Conservation (phyloP, 176 grass and related monocot species). For the Lolium rigidum region DNA sequence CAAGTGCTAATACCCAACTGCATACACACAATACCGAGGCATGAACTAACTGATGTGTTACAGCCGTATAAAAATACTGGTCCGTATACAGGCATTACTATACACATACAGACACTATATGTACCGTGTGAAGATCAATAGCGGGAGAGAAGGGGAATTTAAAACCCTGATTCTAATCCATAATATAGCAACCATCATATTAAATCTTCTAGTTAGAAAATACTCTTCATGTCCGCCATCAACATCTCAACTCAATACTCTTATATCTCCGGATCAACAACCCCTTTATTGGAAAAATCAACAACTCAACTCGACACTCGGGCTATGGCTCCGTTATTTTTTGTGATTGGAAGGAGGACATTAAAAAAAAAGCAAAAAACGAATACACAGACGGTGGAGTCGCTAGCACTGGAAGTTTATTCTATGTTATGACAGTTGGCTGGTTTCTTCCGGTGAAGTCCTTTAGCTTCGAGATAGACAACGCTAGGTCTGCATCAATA, state of each 20-base stretch:
- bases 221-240: background rate
- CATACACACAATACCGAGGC: too few species aligned
- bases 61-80: too few species aligned
- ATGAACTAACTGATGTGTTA: too few species aligned
- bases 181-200: background rate
- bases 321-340: background rate
- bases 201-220: too few species aligned
- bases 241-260: background rate
- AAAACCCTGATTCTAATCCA: too few species aligned
- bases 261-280: background rate
- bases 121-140: too few species aligned
- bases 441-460: slow-evolving; percentile 86
- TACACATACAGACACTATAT: too few species aligned
- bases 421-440: slow-evolving; percentile 86
- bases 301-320: background rate
- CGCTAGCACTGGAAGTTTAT: background rate
- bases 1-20: too few species aligned
- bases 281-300: background rate
- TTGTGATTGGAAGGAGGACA: background rate
- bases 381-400: slow-evolving; percentile 26
- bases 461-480: slow-evolving; percentile 84
- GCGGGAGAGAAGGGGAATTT: too few species aligned
- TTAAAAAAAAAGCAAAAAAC: background rate
- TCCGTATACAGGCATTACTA: too few species aligned
- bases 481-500: slow-evolving; percentile 67